Conservation (phyloP, 176 grass and related monocot genomes). For the Zoysia japonica region DNA sequence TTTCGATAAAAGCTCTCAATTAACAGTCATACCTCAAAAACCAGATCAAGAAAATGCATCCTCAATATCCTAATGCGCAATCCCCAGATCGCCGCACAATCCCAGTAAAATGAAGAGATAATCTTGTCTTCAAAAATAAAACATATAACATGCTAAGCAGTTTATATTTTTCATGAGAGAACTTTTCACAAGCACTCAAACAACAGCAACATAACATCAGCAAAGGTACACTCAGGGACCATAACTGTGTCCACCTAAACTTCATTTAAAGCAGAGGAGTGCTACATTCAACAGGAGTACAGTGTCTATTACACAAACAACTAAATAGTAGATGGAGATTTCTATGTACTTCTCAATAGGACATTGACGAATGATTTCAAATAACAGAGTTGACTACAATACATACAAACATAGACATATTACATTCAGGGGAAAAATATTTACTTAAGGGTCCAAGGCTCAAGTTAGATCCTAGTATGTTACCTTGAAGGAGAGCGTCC, state of each 20-base stretch:
- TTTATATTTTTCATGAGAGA: constrained; percentile 32
- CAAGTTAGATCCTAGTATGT: no score
- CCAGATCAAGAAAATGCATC: constrained; percentile 64
- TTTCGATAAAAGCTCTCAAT: constrained; percentile 64
- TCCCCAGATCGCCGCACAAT: constrained; percentile 62
- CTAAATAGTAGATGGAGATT: no score
- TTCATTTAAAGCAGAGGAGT: not conserved
- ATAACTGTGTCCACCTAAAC: not conserved
- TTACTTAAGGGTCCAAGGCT: no score
- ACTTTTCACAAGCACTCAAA: constrained; percentile 12
- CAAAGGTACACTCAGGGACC: not conserved
- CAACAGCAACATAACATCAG: constrained; percentile 5
- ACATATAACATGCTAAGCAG: constrained; percentile 41
- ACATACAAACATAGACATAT: not conserved
- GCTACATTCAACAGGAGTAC: no score
- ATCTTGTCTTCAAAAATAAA: constrained; percentile 65
- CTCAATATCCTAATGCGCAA: constrained; percentile 75
- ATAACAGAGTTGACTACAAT: not conserved
- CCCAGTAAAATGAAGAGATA: constrained; percentile 58
- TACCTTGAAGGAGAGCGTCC: constrained; percentile 58
- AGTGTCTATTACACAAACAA: no score
- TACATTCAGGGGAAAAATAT: not conserved
- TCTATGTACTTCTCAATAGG: no score
- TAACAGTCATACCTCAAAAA: constrained; percentile 72
- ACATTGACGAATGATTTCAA: not conserved